phyloP scores from a whole-genome alignment of 2,329 filamentous ascomycete genomes.

The Didymella arachidicola region DNA sequence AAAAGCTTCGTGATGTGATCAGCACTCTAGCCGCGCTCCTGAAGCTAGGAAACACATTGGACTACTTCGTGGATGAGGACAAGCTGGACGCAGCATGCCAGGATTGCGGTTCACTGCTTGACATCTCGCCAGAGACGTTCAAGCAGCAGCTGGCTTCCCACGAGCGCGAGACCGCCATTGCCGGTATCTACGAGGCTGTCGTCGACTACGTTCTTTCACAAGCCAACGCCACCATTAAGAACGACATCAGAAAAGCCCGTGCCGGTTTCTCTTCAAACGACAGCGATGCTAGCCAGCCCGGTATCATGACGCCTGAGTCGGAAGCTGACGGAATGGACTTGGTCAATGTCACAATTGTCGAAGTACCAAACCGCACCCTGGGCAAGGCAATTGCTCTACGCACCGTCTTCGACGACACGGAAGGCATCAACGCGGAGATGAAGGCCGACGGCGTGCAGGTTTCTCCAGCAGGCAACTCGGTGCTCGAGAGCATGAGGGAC shows the following conservation, averaged over 20 bases:
- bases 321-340: conserved; percentile 82
- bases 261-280: conserved; percentile 73
- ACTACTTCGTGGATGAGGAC: conserved; percentile 84
- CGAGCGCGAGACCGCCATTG: conserved; percentile 82
- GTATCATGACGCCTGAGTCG: conserved; percentile 68
- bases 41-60: conserved; percentile 89
- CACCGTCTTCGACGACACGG: conserved; percentile 89
- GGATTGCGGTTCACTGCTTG: conserved; percentile 85
- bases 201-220: conserved; percentile 94
- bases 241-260: conserved; percentile 72
- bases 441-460: conserved; percentile 91
- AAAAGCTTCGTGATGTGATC: conserved; percentile 80
- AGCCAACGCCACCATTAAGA: conserved; percentile 83
- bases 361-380: conserved; percentile 79
- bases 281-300: conserved; percentile 61
- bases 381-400: conserved; percentile 90
- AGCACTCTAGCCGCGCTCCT: conserved; percentile 85
- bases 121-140: conserved; percentile 85
- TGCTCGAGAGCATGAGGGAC: conserved; percentile 85
- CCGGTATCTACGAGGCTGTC: conserved; percentile 88
- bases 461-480: conserved; percentile 75
- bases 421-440: conserved; percentile 97
- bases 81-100: conserved; percentile 85
- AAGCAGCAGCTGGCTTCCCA: conserved; percentile 80
- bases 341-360: conserved; percentile 86